These are phyloP conservation scores for Hanseniaspora thailandica DNA, from an alignment of 805 yeast genomes.

Conservation along the genomic window DNA sequence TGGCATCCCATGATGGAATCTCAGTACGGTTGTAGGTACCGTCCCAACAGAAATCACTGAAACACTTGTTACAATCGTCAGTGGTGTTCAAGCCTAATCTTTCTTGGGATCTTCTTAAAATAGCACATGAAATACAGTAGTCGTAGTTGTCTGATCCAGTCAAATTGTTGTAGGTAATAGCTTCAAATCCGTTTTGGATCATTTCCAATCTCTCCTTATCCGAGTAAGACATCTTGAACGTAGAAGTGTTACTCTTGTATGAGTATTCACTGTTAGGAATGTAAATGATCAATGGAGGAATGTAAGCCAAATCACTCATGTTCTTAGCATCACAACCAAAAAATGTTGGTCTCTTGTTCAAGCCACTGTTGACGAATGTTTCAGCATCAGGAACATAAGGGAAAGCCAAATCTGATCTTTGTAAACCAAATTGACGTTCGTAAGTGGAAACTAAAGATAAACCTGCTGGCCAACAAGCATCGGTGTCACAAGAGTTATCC, in stretches of 20 bases:
- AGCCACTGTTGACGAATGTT: slow-evolving; percentile 47
- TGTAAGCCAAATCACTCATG: slow-evolving; percentile 41
- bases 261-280: slow-evolving; percentile 62
- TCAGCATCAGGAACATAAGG: slow-evolving; percentile 68
- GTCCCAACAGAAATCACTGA: slow-evolving; percentile 64
- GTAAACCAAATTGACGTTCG: slow-evolving; percentile 44
- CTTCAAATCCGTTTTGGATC: slow-evolving; percentile 65
- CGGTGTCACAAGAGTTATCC: slow-evolving; percentile 58
- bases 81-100: slow-evolving; percentile 45
- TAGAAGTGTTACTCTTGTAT: slow-evolving; percentile 58
- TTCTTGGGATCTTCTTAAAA: slow-evolving; percentile 67
- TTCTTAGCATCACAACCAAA: slow-evolving; percentile 70
- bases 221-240: slow-evolving; percentile 52
- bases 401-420: slow-evolving; percentile 50
- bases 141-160: slow-evolving; percentile 60
- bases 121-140: slow-evolving; percentile 72
- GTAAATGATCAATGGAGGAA: slow-evolving; percentile 69
- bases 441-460: slow-evolving; percentile 45
- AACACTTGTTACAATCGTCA: slow-evolving; percentile 61
- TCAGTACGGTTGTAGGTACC: slow-evolving; percentile 31
- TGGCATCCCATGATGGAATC: background rate
- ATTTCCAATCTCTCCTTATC: slow-evolving; percentile 46
- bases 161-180: slow-evolving; percentile 50
- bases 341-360: slow-evolving; percentile 61
- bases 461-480: slow-evolving; percentile 55